Evolutionary conservation across 192 early-diverging fungal species (phyloP).

Genomic region (Coemansia sp.): DNA sequence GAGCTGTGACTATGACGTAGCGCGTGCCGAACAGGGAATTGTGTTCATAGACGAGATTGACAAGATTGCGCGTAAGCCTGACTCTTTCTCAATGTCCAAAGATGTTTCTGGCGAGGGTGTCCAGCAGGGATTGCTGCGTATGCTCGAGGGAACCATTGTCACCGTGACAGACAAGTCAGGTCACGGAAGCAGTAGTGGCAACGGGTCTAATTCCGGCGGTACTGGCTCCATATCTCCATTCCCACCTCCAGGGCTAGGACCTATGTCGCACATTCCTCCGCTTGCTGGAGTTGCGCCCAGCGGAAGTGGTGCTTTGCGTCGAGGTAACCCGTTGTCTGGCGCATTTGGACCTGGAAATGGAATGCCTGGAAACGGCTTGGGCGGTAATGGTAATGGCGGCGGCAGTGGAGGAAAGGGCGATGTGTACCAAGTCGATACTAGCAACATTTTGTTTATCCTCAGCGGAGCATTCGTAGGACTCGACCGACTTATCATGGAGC

Average conservation of each 20-base stretch:
- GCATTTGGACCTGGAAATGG: constrained; percentile 43
- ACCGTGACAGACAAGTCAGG: constrained; percentile 84
- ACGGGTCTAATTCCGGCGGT: background rate
- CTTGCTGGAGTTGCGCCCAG: constrained; percentile 22
- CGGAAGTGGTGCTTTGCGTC: constrained; percentile 27
- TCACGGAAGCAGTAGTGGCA: constrained; percentile 34
- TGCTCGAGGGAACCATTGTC: constrained; percentile 89
- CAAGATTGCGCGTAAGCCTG: constrained; percentile 83
- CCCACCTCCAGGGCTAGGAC: constrained; percentile 27
- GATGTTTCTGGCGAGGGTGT: constrained; percentile 96
- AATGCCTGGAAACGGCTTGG: constrained; percentile 14
- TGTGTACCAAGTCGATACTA: constrained; percentile 85
- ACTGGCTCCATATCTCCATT: constrained; percentile 38
- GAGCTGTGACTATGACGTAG: constrained; percentile 87
- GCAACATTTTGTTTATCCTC: constrained; percentile 89
- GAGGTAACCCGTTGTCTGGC: constrained; percentile 38
- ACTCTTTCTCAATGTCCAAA: constrained; percentile 72
- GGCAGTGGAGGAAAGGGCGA: constrained; percentile 67
- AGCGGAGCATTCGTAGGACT: constrained; percentile 90
- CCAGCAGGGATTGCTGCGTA: constrained; percentile 82
- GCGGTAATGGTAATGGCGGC: constrained; percentile 16
- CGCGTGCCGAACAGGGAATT: constrained; percentile 82
- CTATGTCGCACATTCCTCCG: constrained; percentile 25
- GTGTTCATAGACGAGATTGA: constrained; percentile 95
- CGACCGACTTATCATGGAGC: constrained; percentile 78